Evolutionary conservation across 106 monocot genomes (phyloP).

Genomic region (Dendrobium nobile): DNA sequence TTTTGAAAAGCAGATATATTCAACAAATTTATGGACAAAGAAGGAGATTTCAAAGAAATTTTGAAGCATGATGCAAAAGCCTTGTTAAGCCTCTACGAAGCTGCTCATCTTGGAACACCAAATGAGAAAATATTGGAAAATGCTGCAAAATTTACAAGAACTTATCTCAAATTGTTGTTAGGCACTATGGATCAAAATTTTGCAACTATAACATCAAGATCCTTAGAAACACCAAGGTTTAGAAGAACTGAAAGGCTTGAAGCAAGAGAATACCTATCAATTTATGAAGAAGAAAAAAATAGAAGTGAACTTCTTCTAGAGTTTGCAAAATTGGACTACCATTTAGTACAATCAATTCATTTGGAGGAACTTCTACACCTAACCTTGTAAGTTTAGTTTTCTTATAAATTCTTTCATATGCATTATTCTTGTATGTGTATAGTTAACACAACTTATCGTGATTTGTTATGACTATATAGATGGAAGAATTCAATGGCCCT

Average conservation of each 20-base stretch:
- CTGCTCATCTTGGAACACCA: background rate
- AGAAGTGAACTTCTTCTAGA: background rate
- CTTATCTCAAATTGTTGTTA: background rate
- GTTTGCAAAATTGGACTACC: background rate
- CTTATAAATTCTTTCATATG: background rate
- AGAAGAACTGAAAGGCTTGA: background rate
- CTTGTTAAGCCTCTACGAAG: too few relatives aligned
- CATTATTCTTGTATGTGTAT: background rate
- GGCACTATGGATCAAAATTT: background rate
- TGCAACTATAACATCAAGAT: background rate
- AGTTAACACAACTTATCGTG: too few relatives aligned
- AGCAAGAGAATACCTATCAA: background rate
- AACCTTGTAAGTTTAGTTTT: background rate
- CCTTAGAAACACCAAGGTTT: background rate
- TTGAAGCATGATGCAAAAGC: too few relatives aligned
- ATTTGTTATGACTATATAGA: too few relatives aligned
- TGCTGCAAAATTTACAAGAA: background rate
- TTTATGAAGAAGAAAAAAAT: background rate
- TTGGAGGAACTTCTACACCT: background rate
- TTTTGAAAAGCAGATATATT: slow-evolving; percentile 4
- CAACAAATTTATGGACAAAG: too few relatives aligned
- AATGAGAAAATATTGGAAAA: slow-evolving; percentile 21
- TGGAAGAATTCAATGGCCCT: background rate
- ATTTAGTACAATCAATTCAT: background rate
- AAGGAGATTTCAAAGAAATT: too few relatives aligned